A percentile compares a stretch with the other conserved stretches of the same genome.
These are phyloP conservation scores for Mycena maculata DNA, from an alignment of 768 basidiomycete genomes.

Conservation along the genomic window DNA sequence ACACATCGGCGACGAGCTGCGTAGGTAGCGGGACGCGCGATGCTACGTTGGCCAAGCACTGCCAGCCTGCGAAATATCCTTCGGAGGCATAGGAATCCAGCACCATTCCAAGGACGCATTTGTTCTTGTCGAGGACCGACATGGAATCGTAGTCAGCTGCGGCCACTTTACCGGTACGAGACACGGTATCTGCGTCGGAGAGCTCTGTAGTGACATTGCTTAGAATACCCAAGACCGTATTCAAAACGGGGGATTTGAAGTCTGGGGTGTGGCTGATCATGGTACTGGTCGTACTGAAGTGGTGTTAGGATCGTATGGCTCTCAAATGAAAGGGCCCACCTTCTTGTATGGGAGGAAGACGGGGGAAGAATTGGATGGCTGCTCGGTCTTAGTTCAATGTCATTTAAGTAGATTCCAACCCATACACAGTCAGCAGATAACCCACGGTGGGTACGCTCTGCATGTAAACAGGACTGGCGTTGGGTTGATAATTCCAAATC, in stretches of 20 bases:
- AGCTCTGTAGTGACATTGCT: neutral
- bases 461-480: no score
- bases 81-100: neutral
- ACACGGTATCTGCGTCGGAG: neutral
- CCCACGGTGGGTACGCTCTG: no score
- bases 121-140: neutral
- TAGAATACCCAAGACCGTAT: neutral
- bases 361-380: no score
- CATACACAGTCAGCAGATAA: no score
- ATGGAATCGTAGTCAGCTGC: neutral
- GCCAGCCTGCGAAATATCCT: constrained; percentile 17
- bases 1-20: neutral
- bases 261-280: neutral
- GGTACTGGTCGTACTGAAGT: no score
- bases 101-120: neutral
- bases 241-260: neutral
- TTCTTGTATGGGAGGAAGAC: no score
- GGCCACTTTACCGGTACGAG: neutral
- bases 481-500: no score
- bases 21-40: neutral
- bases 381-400: no score
- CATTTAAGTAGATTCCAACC: no score
- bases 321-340: no score
- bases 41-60: neutral
- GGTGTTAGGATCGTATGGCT: no score